Conservation (phyloP, 805 yeast genomes). For the Ogataea populi-albae region DNA sequence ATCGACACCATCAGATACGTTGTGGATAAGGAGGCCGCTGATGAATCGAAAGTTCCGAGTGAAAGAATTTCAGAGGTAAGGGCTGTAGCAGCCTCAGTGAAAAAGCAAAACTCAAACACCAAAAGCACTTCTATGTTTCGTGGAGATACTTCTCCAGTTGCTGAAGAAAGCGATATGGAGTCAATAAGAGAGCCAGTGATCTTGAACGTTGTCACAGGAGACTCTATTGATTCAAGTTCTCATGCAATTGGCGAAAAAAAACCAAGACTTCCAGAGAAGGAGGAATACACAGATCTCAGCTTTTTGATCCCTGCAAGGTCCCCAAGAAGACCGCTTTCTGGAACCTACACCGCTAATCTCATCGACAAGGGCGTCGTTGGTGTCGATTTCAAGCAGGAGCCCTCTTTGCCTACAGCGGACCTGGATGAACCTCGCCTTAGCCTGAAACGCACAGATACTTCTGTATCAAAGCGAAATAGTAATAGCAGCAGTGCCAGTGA, state of each 20-base stretch:
- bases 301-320: slow-evolving; percentile 33
- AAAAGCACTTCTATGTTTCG: slow-evolving; percentile 11
- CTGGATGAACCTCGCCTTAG: too few species aligned
- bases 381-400: neutral
- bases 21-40: slow-evolving; percentile 21
- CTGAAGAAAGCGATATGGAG: slow-evolving; percentile 20
- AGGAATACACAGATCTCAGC: slow-evolving; percentile 24
- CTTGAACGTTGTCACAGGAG: slow-evolving; percentile 19
- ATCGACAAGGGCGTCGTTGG: neutral
- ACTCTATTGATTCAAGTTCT: neutral
- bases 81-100: slow-evolving; percentile 15
- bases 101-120: slow-evolving; percentile 14
- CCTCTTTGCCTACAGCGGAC: neutral
- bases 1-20: slow-evolving; percentile 33
- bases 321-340: slow-evolving; percentile 26
- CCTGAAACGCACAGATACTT: neutral
- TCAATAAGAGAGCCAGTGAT: slow-evolving; percentile 20
- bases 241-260: slow-evolving; percentile 2
- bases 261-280: slow-evolving; percentile 27
- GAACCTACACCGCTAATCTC: slow-evolving; percentile 4
- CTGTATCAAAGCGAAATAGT: slow-evolving; percentile 1
- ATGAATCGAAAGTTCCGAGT: slow-evolving; percentile 11
- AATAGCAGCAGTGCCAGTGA: slow-evolving; percentile 10
- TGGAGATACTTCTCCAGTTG: slow-evolving; percentile 16
- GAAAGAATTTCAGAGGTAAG: slow-evolving; percentile 20